phyloP scores from a whole-genome alignment of 768 basidiomycete species.

The Trichaptum fuscoviolaceum region DNA sequence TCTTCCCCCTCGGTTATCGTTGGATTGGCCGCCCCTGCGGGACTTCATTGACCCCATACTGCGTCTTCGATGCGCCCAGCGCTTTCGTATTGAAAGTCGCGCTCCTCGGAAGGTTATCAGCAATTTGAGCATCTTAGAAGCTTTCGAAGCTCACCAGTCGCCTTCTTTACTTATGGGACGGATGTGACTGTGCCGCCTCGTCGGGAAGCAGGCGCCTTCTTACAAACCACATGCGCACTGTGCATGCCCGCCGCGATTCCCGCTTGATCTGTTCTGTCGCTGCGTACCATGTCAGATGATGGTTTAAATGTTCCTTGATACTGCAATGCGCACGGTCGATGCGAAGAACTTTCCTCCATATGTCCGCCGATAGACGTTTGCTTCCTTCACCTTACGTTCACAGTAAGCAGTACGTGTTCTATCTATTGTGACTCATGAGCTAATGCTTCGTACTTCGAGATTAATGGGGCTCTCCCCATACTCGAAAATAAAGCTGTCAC shows the following conservation, averaged over 20 bases:
- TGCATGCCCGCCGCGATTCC: background rate
- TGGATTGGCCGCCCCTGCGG: background rate
- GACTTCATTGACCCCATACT: background rate
- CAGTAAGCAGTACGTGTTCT: background rate
- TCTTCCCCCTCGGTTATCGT: background rate
- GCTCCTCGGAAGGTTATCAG: background rate
- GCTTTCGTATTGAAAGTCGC: background rate
- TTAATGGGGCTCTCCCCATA: background rate
- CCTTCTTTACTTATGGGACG: too few species aligned
- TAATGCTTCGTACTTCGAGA: background rate
- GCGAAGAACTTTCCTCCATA: too few species aligned
- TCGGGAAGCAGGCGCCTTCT: background rate
- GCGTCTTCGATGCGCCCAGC: background rate
- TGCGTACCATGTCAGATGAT: background rate
- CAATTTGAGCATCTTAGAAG: background rate
- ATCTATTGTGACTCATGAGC: background rate
- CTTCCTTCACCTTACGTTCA: background rate
- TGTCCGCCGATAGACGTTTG: too few species aligned
- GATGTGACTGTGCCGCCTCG: background rate
- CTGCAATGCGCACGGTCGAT: background rate
- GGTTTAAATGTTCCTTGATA: background rate
- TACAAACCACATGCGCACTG: background rate
- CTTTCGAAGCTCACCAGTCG: background rate
- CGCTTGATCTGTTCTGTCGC: background rate
- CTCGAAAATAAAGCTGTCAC: background rate